Evolutionary conservation across 805 yeast species (phyloP), one percentile per base, ranked within the genome.

Genomic region (Candida nemodendra): DNA sequence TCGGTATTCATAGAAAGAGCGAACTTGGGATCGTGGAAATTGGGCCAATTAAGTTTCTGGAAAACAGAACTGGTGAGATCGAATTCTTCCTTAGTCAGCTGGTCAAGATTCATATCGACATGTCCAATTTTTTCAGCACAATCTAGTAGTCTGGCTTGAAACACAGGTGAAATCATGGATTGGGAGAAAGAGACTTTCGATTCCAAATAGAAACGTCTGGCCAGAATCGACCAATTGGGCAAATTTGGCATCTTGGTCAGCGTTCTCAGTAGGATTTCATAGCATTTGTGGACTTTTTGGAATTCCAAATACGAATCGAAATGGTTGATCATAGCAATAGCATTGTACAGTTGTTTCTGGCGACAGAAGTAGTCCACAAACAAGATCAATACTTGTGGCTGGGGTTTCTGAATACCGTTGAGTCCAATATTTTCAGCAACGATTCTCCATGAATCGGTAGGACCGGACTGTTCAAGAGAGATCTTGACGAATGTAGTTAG

Each of bases 251-350:
- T 4, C 2, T 37, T 23, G 6, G 23, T 9, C 50, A 53, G 32
- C 3, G 34, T 27, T 8, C 25, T 25, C 2, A 41, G 39, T n/a
- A 51, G 37, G 1, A 39, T 32, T 9, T 28, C 47, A 28, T 50
- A 48, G 2, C 30, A 33, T 27, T 41, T 52, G 34, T 30, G 45
- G 6, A 45, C 41, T n/a, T 45, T 50, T n/a, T 39, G 18, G 13
- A 34, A 14, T 5, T 31, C 27, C 16, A 35, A 42, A 6, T 36
- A 18, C 12, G 27, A 26, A 13, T 36, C 31, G 27, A 51, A 50
- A 5, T 28, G 42, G 26, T 51, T 48, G n/a, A 52, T 39, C 14
- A 44, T 41, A 6, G 54, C 59, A 23, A 54, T 36, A 12, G 50
- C 50, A 34, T 46, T 44, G 41, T 54, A 43, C 5, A 47, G 38